Conservation (phyloP, 108 stramenopile genomes). For the Stephanodiscus minutulus region DNA sequence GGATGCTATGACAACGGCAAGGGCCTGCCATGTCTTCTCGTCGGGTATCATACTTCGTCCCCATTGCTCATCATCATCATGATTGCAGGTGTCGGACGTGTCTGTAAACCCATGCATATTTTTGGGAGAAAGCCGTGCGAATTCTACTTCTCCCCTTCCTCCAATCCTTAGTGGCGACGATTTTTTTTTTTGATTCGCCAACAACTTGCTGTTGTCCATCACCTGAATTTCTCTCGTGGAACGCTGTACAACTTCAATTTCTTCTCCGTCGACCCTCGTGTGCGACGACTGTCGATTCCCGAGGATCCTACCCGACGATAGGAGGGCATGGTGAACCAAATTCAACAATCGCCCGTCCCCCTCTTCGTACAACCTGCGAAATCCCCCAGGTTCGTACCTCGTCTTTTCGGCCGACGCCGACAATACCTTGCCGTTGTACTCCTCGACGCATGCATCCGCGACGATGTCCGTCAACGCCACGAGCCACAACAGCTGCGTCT, state of each 20-base stretch:
- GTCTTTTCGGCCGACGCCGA: constrained; percentile 29
- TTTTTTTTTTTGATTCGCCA: background rate
- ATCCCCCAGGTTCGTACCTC: constrained; percentile 25
- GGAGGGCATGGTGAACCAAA: constrained; percentile 1
- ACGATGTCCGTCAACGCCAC: constrained; percentile 38
- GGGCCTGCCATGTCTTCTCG: constrained; percentile 27
- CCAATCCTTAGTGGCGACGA: background rate
- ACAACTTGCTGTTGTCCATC: background rate
- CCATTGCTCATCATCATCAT: background rate
- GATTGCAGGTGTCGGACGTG: background rate
- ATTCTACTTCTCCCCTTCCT: background rate
- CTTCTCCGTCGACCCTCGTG: background rate
- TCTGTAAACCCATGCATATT: background rate
- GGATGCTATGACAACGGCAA: constrained; percentile 28
- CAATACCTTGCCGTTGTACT: constrained; percentile 68
- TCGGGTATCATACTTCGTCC: constrained; percentile 3
- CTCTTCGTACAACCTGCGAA: constrained; percentile 46
- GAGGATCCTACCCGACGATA: background rate
- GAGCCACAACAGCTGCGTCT: constrained; percentile 41
- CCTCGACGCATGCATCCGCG: constrained; percentile 27
- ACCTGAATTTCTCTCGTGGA: background rate
- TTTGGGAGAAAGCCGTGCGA: background rate
- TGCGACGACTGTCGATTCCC: background rate
- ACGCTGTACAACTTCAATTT: background rate
- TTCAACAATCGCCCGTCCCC: constrained; percentile 25